These are phyloP conservation scores for Plasmodium adleri DNA, from an alignment of 169 alveolate species.

Conservation along the genomic window DNA sequence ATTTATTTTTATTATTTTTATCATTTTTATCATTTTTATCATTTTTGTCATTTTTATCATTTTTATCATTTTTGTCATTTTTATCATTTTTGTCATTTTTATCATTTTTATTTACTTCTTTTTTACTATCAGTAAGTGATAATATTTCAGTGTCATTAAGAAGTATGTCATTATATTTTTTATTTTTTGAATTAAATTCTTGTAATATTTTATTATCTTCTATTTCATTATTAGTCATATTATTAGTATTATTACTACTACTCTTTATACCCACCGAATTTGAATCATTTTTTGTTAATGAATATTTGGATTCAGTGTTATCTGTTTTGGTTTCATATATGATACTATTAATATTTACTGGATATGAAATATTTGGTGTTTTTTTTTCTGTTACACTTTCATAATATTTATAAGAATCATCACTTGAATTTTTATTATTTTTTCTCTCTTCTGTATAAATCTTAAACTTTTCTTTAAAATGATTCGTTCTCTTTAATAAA, in stretches of 20 bases:
- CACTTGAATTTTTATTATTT: neutral
- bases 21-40: neutral
- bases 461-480: conserved; percentile 40
- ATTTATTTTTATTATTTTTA: neutral
- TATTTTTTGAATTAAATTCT: neutral
- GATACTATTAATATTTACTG: neutral
- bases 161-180: neutral
- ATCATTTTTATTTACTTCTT: neutral
- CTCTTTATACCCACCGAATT: neutral
- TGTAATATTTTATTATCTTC: neutral
- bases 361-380: neutral
- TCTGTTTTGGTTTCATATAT: neutral
- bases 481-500: conserved; percentile 12
- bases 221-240: neutral
- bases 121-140: neutral
- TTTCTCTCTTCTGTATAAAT: conserved; percentile 31
- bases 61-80: conserved; percentile 12
- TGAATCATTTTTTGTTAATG: neutral
- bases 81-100: neutral
- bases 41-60: neutral
- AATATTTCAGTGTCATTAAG: neutral
- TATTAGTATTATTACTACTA: neutral
- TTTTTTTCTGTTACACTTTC: neutral
- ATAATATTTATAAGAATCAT: neutral
- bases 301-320: neutral